Evolutionary conservation across 768 basidiomycete species (phyloP), one percentile per base, ranked within the genome.

Genomic region (Xerocomellus chrysenteron): DNA sequence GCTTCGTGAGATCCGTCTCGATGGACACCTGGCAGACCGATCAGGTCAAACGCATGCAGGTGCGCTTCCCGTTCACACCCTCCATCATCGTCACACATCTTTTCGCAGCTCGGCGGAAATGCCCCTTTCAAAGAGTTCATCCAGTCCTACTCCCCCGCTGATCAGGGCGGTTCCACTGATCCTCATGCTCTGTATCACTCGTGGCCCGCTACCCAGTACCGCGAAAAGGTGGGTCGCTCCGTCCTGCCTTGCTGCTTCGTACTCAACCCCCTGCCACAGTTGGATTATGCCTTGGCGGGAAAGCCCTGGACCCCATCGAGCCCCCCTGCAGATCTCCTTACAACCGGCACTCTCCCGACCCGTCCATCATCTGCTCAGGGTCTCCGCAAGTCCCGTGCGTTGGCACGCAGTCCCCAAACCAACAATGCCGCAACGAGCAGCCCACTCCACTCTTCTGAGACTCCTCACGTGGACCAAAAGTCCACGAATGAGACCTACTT

Each of bases 21-120:
- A 98, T 97, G 95, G 95, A 97, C 74, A 90, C 93, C 61, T 97
- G 94, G 93, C 87, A 90, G 61, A 82, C 86, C 37, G 92, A 95
- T 56, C 94, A 97, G 73, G 76, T 93, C 60, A 86, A 71, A 65
- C 82, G 91, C 60, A 98, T 99, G 94, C 87, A 90, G 85, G 93
- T 94, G 47, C 50, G 76, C 69, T 54, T 46, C 40, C 47, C 50
- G n/a, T 16, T 56, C 51, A 13, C 43, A 36, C 57, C 48, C 51
- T 46, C 21, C 52, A 39, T 40, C 47, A 6, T 24, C 26, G 17
- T 56, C 61, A 54, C 43, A 56, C 64, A 56, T 53, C 46, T 19
- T 41, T 50, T 43, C 53, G 37, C 64, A 95, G 88, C 80, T 91
- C 49, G 95, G 96, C 47, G 96, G 96, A 52, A 98, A 98, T 70